Evolutionary conservation across 225 moss, liverwort and hornwort genomes (phyloP), one percentile per base, ranked within the genome.

Genomic region (Sphagnum tenellum): DNA sequence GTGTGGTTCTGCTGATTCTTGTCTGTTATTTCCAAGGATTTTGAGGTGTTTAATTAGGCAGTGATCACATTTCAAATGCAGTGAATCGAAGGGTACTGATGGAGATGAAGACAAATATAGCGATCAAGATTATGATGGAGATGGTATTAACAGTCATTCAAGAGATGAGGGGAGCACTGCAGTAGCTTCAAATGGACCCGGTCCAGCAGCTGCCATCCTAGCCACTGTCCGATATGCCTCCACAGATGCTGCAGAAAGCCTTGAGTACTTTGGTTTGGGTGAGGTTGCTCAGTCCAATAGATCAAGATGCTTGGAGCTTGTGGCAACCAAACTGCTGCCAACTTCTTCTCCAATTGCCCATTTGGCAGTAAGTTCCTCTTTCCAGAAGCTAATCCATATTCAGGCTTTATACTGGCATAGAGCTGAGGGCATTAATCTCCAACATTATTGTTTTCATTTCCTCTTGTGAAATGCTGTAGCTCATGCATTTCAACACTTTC

Each of bases 231-330:
- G 70, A 57, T 66, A 61, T 48, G 57, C 47, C 51, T 57, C 75
- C n/a, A 47, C 66, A 46, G 52, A 55, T 58, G 58, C 52, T 66
- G 75, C 70, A 11, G 66, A 70, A 56, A 70, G 55, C 55, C 66
- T 70, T 14, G 75, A 75, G 66, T 75, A 70, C 48, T 75, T 60
- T 57, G 75, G 70, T 9, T 75, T 61, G 70, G 66, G 75, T 62
- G 75, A 70, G 61, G 58, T 62, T 62, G 75, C 70, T 46, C 66
- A 70, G 57, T 75, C 58, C 47, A 57, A 63, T 8, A 64, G 62
- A 59, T 55, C 71, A 51, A 71, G 64, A 46, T 60, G n/a, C 58
- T 3, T 48, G 56, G 75, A 76, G 47, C 59, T 75, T 46, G 55
- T 63, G 63, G 64, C 67, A 8, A 67, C 57, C 47, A 71, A 76